phyloP scores from a whole-genome alignment of 148 eudicot species.

The Vaccinium corymbosum region DNA sequence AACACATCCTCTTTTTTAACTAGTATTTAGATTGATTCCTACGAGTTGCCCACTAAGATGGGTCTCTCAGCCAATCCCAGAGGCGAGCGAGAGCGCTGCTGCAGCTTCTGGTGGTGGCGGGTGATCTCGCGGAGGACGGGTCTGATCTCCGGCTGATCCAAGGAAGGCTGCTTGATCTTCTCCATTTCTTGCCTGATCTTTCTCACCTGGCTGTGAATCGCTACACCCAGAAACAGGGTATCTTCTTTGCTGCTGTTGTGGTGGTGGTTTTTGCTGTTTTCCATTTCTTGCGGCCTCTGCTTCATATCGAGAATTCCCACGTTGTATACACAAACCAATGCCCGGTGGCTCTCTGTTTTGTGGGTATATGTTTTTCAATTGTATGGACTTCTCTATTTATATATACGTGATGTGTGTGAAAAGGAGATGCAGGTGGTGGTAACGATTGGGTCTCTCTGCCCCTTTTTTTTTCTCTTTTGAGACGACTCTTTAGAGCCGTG shows the following conservation, averaged over 20 bases:
- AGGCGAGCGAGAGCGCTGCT: conserved; percentile 44
- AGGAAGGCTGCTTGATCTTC: conserved; percentile 21
- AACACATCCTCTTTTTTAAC: neutral
- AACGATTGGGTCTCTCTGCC: neutral
- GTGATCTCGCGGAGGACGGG: conserved; percentile 20
- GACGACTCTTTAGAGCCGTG: conserved; percentile 1
- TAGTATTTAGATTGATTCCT: neutral
- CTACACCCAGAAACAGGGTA: conserved; percentile 7
- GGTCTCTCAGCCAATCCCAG: conserved; percentile 39
- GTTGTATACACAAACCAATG: neutral
- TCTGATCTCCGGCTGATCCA: conserved; percentile 18
- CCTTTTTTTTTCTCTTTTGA: neutral
- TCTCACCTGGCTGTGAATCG: conserved; percentile 24
- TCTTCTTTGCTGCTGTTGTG: neutral
- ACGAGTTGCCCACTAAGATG: conserved; percentile 38
- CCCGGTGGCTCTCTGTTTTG: neutral
- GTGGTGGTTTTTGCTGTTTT: conserved; percentile 7
- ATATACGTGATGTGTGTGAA: neutral
- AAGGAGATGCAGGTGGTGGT: neutral
- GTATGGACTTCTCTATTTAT: neutral
- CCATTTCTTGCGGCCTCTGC: conserved; percentile 3
- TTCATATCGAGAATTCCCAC: neutral
- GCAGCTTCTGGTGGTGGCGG: conserved; percentile 27
- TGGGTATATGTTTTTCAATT: neutral
- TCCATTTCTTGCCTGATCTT: conserved; percentile 27